Base-by-base conservation (phyloP, 2,329 filamentous ascomycete species). In the Corniculantispora saksenae region DNA sequence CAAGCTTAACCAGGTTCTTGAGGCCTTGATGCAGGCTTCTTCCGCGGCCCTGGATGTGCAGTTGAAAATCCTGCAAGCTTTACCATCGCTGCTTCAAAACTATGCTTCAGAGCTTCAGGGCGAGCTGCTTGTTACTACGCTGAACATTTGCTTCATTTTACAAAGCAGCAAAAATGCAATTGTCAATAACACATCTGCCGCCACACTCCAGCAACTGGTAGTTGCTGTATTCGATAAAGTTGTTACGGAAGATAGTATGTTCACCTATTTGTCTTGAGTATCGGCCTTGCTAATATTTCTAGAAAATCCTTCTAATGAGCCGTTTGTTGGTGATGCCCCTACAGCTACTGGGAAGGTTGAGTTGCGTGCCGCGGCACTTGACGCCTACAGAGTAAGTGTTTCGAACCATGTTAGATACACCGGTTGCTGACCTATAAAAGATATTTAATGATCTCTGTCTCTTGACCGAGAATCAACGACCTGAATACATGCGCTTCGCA, bases 171-270 rank as follows among this genome's bases (percentile, higher is more conserved):
- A 97, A 79, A 96, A 94, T 79, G 88, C 90, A 29, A 93, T 97
- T 60, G 93, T 99, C 70, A 96, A 94, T 74, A 96, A 96, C 71
- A 98, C 96, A 1, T 95, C 95, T 12, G 93, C 94, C 29, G 95
- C 95, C n/a, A 98, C 95, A 2, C 81, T 99, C 62, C 94, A 97
- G 77, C 95, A 98, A 76, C 85, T 99, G 17, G 89, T 98, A 9
- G 92, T 95, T 38, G 91, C 92, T 0, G 91, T 97, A 0, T 98
- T 97, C 77, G 95, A 98, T 75, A 95, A 96, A 75, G 93, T 97
- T 2, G 86, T 89, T 0, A 81, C 82, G 7, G 93, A 97, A 80
- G 93, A 97, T 75, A 89, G 89, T 90, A 78, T 75, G 86, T 83
- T 15, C 57, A 23, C 54, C 32, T n/a, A 29, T 12, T 21, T 10